Base-by-base conservation (phyloP, 805 yeast genomes). In the Torulaspora microellipsoides region DNA sequence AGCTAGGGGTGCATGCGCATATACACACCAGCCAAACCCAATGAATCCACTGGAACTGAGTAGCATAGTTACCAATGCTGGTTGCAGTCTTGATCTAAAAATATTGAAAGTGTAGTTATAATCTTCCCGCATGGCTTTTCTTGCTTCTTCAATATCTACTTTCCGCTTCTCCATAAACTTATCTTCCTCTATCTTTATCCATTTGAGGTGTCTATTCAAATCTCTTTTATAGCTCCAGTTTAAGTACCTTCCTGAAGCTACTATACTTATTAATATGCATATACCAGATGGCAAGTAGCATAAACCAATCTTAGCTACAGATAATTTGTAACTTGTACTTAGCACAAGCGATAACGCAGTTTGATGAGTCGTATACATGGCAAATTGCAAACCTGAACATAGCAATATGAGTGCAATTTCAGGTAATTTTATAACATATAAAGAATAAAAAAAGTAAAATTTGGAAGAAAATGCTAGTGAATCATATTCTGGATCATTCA, bases 261-360 rank as follows among this genome's bases (percentile, higher is more conserved):
- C 48, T 0, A 90, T 76, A 17, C 91, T 87, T 0, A 71, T 31
- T 12, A 85, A 59, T 3, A 86, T 77, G 10, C 83, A 84, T 0
- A 77, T 52, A 12, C 96, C 96, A 15, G 82, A 79, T 3, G 95
- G 84, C 33, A 88, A 68, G 55, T 80, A 88, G 43, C 87, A 78
- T n/a, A 79, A 63, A 3, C 95, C 95, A 32, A 85, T 77, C 36
- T 77, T 70, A 34, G 77, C 65, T 1, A 80, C 74, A 1, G 72
- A 51, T 47, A 78, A 75, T 25, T 70, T 62, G 52, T 86, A 85
- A 5, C 65, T 49, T 8, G 60, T 59, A 28, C 76, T 67, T 28
- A 87, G 60, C 10, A 70, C 66, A 0, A 83, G 75, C 0, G 89
- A 72, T 44, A 84, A 61, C 0, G 88, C 75, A 0, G 93, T 82